phyloP scores from a whole-genome alignment of 495 filamentous ascomycete genomes.

The Penicillium subrubescens region DNA sequence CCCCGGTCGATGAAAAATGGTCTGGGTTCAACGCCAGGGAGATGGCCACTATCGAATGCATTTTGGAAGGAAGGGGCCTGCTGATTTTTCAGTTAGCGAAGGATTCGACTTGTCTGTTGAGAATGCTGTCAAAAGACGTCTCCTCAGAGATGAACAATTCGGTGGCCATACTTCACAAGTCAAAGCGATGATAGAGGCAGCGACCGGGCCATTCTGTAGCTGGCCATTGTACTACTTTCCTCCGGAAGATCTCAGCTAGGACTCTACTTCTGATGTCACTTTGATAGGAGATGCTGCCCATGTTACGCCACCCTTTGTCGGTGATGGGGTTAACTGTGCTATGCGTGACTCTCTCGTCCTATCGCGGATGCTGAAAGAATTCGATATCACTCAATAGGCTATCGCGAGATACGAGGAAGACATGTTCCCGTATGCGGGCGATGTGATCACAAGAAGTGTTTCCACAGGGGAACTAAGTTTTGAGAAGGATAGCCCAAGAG shows the following conservation, averaged over 20 bases:
- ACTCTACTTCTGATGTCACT: conserved; percentile 34
- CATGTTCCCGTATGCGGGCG: neutral
- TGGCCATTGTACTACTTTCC: neutral
- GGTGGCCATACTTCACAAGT: neutral
- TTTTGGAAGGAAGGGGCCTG: neutral
- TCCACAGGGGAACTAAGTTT: neutral
- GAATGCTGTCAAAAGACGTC: neutral
- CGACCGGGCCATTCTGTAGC: neutral
- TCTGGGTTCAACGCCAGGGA: neutral
- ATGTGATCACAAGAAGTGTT: neutral
- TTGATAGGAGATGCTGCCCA: conserved; percentile 64
- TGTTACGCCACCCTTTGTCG: conserved; percentile 59
- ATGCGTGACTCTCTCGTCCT: conserved; percentile 57
- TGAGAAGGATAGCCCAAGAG: neutral
- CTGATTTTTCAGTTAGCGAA: neutral
- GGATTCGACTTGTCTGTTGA: neutral
- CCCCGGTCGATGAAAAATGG: neutral
- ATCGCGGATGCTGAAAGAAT: neutral
- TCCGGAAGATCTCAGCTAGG: neutral
- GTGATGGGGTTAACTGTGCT: conserved; percentile 59
- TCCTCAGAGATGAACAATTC: neutral
- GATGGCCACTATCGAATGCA: neutral
- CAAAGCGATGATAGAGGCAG: neutral
- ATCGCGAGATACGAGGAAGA: neutral
- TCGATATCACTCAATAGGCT: neutral